Evolutionary conservation across 805 yeast species (phyloP), one percentile per base, ranked within the genome.

Genomic region (Tetrapisispora fleetii): DNA sequence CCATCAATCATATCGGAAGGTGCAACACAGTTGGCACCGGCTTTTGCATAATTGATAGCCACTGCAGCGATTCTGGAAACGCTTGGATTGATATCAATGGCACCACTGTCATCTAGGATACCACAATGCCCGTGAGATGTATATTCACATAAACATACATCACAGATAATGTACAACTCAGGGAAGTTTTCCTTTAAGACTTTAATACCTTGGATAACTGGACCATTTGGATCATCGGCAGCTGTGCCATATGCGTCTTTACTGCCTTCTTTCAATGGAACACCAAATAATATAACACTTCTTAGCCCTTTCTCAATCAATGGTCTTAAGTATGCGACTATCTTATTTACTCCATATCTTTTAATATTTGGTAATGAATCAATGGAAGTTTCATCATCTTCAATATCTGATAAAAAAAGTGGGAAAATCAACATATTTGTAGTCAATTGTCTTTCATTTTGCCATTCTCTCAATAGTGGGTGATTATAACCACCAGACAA

Each of bases 81-180:
- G 14, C 91, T 79, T 47, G 68, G 64, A 48, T 80, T 85, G 48
- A 95, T 76, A 63, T 85, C 83, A 58, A 93, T 78, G 10, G 85
- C 62, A 8, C 98, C 97, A 63, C 89, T 97, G 49, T 85, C 95
- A 52, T 82, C 75, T 47, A 93, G 73, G 16, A 89, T 75, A 38
- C 99, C 99, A 70, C 99, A 93, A 66, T 93, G 99, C n/a, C 99
- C 99, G 60, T 93, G 98, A 48, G 83, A 77, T 9, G 99, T 93
- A 67, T 88, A 93, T 68, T 93, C 99, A 72, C 99, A 93, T 47
- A 93, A 71, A 67, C 99, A 93, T 24, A 91, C 97, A 63, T 93
- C 99, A 62, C 96, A 85, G 77, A 89, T 80, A 54, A 93, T 79
- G 65, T 82, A 91, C 50, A 93, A 74, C 27, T 79, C 83, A 4